Base-by-base conservation (phyloP, 2,329 filamentous ascomycete species). In the Colletotrichum lupini region DNA sequence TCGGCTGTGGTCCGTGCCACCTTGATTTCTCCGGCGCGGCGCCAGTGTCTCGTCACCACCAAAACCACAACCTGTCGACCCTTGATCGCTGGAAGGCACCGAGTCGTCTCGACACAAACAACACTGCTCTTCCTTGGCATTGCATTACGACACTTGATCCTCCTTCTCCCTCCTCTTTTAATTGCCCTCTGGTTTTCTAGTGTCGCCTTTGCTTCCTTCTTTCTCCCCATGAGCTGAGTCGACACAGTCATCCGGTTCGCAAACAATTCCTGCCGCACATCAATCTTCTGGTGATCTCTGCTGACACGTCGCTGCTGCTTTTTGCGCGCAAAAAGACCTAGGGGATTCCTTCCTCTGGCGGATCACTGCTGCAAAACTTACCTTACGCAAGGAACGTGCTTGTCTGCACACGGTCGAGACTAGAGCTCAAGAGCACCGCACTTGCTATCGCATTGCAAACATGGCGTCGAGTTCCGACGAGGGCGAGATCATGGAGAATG, bases 401-500 rank as follows among this genome's bases (percentile, higher is more conserved):
- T 35, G 11, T 35, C 5, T 4, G 32, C 19, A n/a, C 16, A 62
- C 26, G 28, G 19, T 53, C 24, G 37, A 46, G 55, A 49, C 19
- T 22, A 49, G 32, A 49, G 24, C 49, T 42, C 52, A 52, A 35
- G 52, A n/a, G 46, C 42, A 52, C 42, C 57, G 52, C 64, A 49
- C 30, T 57, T 60, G 57, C 46, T 56, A 28, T 55, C 49, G 42
- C 68, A 65, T 64, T 37, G 30, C 68, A 70, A 57, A 28, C 22
- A 75, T 75, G 74, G 61, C 82, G 77, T 85, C 85, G 78, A 94
- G 92, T 85, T 94, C 93, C 80, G 94, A 94, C 84, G 94, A 97
- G 85, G 94, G 95, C 85, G 95, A 97, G 87, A 95, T 96, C 84
- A 85, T 93, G 83, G 94, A 95, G 85, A 90, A 90, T 85, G 88